Conservation (phyloP, 2,329 filamentous ascomycete species). For the Diaporthe batatas region DNA sequence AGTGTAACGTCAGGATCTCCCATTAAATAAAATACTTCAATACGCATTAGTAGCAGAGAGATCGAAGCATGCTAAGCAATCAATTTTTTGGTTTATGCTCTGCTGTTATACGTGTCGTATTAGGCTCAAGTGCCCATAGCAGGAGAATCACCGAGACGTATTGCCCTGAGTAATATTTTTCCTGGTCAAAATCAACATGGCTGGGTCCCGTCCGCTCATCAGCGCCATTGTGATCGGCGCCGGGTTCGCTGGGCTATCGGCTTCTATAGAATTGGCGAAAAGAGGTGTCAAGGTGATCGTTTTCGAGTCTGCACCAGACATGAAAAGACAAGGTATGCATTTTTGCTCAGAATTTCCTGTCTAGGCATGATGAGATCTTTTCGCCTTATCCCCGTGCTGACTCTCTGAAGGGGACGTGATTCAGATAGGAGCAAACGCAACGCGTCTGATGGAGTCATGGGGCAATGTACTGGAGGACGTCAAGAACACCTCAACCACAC, state of each 20-base stretch:
- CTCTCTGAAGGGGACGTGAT: constrained; percentile 13
- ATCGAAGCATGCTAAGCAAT: no score
- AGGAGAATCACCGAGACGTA: no score
- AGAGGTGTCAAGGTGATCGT: constrained; percentile 6
- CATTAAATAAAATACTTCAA: no score
- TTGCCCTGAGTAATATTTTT: no score
- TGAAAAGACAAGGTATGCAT: constrained; percentile 14
- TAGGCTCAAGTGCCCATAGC: no score
- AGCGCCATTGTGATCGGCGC: constrained; percentile 10
- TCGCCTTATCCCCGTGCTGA: no score
- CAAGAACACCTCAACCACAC: constrained; percentile 11
- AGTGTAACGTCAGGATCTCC: no score
- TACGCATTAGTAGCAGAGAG: no score
- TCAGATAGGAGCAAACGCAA: constrained; percentile 23
- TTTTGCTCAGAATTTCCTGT: no score
- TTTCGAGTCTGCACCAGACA: constrained; percentile 11
- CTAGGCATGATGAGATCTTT: no score
- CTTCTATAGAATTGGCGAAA: constrained; percentile 12
- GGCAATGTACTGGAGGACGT: constrained; percentile 15
- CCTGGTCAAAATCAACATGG: not conserved
- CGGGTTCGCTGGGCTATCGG: constrained; percentile 1
- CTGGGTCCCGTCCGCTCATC: not conserved
- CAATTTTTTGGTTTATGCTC: no score
- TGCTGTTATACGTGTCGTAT: no score
- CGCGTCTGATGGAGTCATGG: constrained; percentile 13